A percentile compares a stretch with the other conserved stretches of the same genome.
Evolutionary conservation across 73 alveolate species (phyloP).

Genomic region (Paramecium sonneborni): DNA sequence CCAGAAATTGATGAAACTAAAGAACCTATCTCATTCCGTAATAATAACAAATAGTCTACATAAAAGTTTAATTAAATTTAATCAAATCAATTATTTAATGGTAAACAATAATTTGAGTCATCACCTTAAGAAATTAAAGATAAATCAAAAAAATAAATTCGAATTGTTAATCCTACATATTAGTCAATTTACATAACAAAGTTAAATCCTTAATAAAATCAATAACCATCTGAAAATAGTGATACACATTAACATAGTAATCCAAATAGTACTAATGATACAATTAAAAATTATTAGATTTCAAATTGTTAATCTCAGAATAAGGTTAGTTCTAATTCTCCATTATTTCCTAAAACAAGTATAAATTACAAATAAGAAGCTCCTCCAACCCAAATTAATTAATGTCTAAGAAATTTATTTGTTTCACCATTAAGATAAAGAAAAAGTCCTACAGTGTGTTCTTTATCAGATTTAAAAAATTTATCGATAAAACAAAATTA

Average conservation of each 20-base stretch:
- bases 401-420: background rate
- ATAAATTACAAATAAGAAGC: background rate
- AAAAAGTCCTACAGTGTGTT: background rate
- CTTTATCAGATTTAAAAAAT: background rate
- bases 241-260: background rate
- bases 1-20: background rate
- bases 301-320: background rate
- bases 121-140: background rate
- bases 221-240: background rate
- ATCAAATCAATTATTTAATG: background rate
- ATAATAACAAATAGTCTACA: background rate
- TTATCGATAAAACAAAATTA: background rate
- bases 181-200: background rate
- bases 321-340: background rate
- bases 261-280: constrained; percentile 1
- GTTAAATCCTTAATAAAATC: background rate
- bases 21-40: background rate
- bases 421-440: background rate
- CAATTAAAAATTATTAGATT: background rate
- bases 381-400: background rate
- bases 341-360: background rate
- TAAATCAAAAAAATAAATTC: background rate
- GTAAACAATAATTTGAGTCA: background rate
- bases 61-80: background rate
- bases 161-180: background rate